Evolutionary conservation across 2,329 filamentous ascomycete genomes (phyloP).

Genomic region (Ceratocystis papillata): DNA sequence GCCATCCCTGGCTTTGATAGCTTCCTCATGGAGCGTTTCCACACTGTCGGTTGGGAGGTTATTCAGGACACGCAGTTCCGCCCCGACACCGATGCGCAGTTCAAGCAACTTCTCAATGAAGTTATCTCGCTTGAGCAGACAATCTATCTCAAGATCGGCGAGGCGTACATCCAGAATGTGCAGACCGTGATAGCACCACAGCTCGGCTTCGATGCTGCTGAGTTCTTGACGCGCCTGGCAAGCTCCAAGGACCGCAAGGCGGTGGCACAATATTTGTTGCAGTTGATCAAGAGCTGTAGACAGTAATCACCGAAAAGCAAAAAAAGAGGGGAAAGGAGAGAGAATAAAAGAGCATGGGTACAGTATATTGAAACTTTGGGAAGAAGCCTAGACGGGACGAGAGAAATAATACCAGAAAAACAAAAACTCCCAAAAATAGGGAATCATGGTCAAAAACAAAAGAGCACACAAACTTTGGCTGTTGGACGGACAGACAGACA

Average conservation of each 20-base stretch:
- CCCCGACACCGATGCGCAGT: conserved; percentile 70
- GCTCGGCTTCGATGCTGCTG: conserved; percentile 52
- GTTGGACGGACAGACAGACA: neutral
- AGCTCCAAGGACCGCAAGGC: conserved; percentile 49
- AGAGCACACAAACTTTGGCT: neutral
- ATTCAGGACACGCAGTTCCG: conserved; percentile 69
- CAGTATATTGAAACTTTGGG: conserved; percentile 12
- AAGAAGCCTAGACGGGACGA: neutral
- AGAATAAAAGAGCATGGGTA: conserved; percentile 1
- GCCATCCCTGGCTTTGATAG: conserved; percentile 77
- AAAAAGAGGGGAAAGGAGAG: neutral
- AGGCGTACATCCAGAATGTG: conserved; percentile 62
- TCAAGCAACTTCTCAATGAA: conserved; percentile 76
- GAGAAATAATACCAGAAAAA: neutral
- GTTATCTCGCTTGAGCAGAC: conserved; percentile 77
- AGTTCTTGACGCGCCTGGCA: conserved; percentile 49
- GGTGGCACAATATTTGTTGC: conserved; percentile 54
- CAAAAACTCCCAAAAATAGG: conserved; percentile 2
- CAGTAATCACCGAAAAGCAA: conserved; percentile 26
- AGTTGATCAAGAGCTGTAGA: conserved; percentile 41
- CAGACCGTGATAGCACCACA: conserved; percentile 52
- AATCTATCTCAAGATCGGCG: conserved; percentile 82
- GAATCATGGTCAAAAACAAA: conserved; percentile 5
- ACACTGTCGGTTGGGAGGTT: conserved; percentile 80
- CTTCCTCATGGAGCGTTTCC: conserved; percentile 83